phyloP scores from a whole-genome alignment of 75 land plant species.

The Isoetes taiwanensis region DNA sequence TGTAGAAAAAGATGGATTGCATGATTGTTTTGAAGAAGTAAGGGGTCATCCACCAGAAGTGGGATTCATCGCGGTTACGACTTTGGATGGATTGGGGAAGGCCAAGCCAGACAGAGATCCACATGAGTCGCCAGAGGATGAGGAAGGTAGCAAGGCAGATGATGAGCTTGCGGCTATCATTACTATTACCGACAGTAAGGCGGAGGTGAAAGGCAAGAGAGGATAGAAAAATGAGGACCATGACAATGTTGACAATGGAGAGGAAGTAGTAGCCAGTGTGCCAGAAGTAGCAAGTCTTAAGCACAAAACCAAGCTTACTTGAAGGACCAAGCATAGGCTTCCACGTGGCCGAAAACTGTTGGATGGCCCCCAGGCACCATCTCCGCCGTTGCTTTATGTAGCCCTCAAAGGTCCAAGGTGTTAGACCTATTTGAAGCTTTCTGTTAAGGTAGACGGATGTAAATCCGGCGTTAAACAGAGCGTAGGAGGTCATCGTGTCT shows the following conservation, averaged over 20 bases:
- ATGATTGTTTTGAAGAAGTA: constrained; percentile 15
- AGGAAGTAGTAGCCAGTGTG: constrained; percentile 23
- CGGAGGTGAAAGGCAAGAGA: constrained; percentile 15
- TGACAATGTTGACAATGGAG: constrained; percentile 11
- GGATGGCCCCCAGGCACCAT: constrained; percentile 23
- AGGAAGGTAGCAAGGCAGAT: constrained; percentile 4
- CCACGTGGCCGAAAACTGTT: constrained; percentile 25
- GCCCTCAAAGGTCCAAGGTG: constrained; percentile 25
- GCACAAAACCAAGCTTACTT: constrained; percentile 14
- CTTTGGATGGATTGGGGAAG: constrained; percentile 17
- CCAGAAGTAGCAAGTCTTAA: constrained; percentile 11
- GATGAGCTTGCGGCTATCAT: constrained; percentile 4
- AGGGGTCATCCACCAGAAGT: constrained; percentile 29
- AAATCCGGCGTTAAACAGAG: constrained; percentile 20
- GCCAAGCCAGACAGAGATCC: constrained; percentile 10
- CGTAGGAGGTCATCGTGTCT: constrained; percentile 25
- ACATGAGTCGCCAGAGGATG: neutral
- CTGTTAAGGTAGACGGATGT: constrained; percentile 18
- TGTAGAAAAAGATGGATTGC: constrained; percentile 5
- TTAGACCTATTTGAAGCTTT: constrained; percentile 24
- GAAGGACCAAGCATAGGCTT: constrained; percentile 6
- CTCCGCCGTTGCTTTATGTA: constrained; percentile 20
- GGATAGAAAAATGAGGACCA: neutral
- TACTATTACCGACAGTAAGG: constrained; percentile 7
- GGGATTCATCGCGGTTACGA: constrained; percentile 23